Conservation (phyloP, 306 rosid genomes). For the Alnus glutinosa region DNA sequence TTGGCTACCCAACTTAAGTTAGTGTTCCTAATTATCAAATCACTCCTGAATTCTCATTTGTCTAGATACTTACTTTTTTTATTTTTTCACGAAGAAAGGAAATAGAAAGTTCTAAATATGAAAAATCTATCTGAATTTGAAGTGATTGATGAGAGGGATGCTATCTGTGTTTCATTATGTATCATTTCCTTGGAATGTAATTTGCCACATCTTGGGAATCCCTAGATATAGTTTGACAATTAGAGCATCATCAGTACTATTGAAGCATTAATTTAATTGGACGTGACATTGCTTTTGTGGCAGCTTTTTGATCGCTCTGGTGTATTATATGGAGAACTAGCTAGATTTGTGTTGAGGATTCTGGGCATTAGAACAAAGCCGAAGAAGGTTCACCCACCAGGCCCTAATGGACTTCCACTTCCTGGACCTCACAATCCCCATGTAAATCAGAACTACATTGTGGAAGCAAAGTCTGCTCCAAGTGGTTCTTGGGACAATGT, state of each 20-base stretch:
- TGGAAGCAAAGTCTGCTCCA: constrained; percentile 71
- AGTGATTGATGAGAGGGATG: background rate
- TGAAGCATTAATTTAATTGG: constrained; percentile 8
- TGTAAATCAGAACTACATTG: constrained; percentile 53
- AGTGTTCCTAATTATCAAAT: background rate
- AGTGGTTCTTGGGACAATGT: constrained; percentile 87
- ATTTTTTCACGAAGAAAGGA: no score
- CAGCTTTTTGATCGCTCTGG: constrained; percentile 96
- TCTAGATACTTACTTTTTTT: background rate
- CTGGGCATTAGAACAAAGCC: constrained; percentile 69
- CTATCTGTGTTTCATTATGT: background rate
- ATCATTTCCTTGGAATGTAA: background rate
- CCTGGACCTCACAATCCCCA: constrained; percentile 44
- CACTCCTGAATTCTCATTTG: background rate
- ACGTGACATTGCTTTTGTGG: constrained; percentile 22
- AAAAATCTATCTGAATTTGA: background rate
- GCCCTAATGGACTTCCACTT: constrained; percentile 62
- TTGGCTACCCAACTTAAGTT: background rate
- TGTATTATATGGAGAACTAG: constrained; percentile 85
- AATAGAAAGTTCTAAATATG: background rate
- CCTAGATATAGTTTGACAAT: background rate
- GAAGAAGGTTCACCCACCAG: constrained; percentile 46
- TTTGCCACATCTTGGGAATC: background rate
- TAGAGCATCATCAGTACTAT: background rate
- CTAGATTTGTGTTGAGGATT: constrained; percentile 77